These are phyloP conservation scores for Capniomyces stellatus DNA, from an alignment of 371 early-diverging fungal genomes.

Conservation along the genomic window DNA sequence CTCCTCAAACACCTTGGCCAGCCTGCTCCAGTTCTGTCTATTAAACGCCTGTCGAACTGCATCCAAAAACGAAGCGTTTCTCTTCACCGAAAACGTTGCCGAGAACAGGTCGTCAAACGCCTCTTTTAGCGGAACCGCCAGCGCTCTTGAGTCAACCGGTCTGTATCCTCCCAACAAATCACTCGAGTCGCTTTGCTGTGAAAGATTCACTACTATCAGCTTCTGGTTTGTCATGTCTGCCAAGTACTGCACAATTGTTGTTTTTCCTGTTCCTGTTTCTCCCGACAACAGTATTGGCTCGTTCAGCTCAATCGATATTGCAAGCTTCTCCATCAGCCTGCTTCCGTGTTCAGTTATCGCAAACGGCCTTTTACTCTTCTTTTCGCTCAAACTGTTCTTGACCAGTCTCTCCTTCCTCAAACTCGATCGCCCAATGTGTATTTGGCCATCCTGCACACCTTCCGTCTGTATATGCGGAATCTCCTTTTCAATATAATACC, in stretches of 20 bases:
- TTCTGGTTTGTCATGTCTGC: conserved; percentile 58
- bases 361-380: conserved; percentile 32
- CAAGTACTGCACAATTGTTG: conserved; percentile 91
- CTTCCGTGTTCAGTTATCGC: conserved; percentile 62
- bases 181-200: conserved; percentile 93
- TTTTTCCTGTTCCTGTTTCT: conserved; percentile 99
- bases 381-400: conserved; percentile 1
- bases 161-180: conserved; percentile 97
- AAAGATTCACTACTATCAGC: conserved; percentile 88
- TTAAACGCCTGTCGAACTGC: conserved; percentile 47
- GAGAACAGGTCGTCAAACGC: conserved; percentile 69
- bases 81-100: conserved; percentile 69
- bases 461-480: no score
- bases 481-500: conserved; percentile 50
- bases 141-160: conserved; percentile 71
- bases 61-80: conserved; percentile 71
- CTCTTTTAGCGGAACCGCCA: conserved; percentile 67
- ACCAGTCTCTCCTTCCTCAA: conserved; percentile 20
- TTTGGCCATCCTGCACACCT: background rate
- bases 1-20: conserved; percentile 48
- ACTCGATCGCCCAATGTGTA: conserved; percentile 52
- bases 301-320: conserved; percentile 54
- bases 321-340: conserved; percentile 64
- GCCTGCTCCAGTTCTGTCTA: conserved; percentile 60
- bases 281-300: conserved; percentile 93